Conservation (phyloP, 2,329 filamentous ascomycete species). For the Colletotrichum australisinense region DNA sequence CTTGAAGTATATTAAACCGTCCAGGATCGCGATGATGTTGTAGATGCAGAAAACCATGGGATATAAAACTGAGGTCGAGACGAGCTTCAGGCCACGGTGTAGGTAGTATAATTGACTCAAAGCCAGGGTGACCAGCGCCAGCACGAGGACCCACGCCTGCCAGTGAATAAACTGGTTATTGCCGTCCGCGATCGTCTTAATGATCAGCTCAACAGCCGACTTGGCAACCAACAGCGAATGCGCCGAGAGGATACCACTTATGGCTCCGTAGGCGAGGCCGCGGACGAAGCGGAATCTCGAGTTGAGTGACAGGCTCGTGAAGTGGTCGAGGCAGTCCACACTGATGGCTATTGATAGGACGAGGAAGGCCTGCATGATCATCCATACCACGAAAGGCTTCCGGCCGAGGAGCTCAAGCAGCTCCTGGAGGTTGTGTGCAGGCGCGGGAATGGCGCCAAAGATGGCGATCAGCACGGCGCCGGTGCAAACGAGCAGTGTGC, state of each 20-base stretch:
- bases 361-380: conserved; percentile 80
- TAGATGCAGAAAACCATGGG: conserved; percentile 98
- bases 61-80: conserved; percentile 95
- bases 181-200: conserved; percentile 84
- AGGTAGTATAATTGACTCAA: conserved; percentile 95
- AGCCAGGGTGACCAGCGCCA: conserved; percentile 83
- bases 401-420: conserved; percentile 80
- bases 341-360: conserved; percentile 75
- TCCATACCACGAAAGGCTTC: conserved; percentile 87
- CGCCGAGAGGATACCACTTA: conserved; percentile 93
- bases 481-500: conserved; percentile 86
- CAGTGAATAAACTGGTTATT: conserved; percentile 95
- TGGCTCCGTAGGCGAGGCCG: conserved; percentile 88
- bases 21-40: conserved; percentile 98
- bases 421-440: conserved; percentile 87
- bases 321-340: conserved; percentile 65
- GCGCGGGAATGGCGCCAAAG: conserved; percentile 94
- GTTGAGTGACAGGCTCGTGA: conserved; percentile 67
- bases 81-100: conserved; percentile 91
- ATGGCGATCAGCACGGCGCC: conserved; percentile 93
- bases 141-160: conserved; percentile 92
- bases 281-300: conserved; percentile 79
- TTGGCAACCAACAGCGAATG: conserved; percentile 95
- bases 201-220: conserved; percentile 93
- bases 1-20: conserved; percentile 96